Evolutionary conservation across 345 rosid genomes (phyloP), one percentile per base, ranked within the genome.

Genomic region (Streptanthus diversifolius): DNA sequence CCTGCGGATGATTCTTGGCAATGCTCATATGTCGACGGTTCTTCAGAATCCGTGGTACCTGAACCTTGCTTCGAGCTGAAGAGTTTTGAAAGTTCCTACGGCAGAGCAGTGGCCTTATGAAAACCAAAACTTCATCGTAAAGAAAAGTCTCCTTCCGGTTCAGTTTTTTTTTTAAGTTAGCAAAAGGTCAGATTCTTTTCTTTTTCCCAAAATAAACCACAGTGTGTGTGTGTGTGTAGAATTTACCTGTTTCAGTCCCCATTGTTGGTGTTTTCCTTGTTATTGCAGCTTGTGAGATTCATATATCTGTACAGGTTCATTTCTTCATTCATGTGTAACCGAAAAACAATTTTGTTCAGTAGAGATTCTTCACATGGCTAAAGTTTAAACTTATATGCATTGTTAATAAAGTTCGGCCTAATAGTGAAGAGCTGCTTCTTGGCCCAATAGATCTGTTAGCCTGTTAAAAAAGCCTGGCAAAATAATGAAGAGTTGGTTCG

Each of bases 321-420:
- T 82, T 87, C 92, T 88, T 88, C 84, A 88, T 92, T 88, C 93
- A 85, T 88, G 83, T 87, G 92, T 85, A 85, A 86, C 74, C 78
- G 17, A 19, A 64, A 37, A 83, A 81, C n/a, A 48, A 8, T 35
- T 73, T 73, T 65, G 58, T 39, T 40, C 27, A 72, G 62, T 48
- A 29, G 48, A 59, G 36, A 58, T 69, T 69, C 22, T 69, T 69
- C 54, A 69, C 56, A 56, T 69, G 55, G 45, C 65, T n/a, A n/a
- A n/a, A n/a, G n/a, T n/a, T n/a, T n/a, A n/a, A n/a, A n/a, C n/a
- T n/a, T n/a, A n/a, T n/a, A n/a, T n/a, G n/a, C n/a, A n/a, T n/a
- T n/a, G n/a, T n/a, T n/a, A n/a, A n/a, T n/a, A n/a, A n/a, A n/a
- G n/a, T n/a, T n/a, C n/a, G 10, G 36, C 36, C 36, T 10, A 33